Conservation (phyloP, 306 rosid genomes). For the Carpinus fangiana region DNA sequence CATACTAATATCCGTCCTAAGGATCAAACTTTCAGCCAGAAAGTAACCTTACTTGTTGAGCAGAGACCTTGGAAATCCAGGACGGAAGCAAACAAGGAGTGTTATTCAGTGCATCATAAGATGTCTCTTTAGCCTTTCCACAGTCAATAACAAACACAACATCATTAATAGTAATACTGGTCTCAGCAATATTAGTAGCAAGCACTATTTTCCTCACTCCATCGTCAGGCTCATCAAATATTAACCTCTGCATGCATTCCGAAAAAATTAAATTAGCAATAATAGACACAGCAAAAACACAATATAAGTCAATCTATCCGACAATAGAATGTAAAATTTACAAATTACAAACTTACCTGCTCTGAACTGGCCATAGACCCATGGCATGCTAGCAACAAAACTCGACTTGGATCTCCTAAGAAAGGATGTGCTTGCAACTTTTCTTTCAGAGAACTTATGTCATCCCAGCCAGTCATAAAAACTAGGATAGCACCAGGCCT, state of each 20-base stretch:
- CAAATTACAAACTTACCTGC: slow-evolving; percentile 58
- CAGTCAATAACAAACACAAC: slow-evolving; percentile 94
- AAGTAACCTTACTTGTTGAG: slow-evolving; percentile 78
- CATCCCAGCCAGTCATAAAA: slow-evolving; percentile 99
- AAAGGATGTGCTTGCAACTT: slow-evolving; percentile 67
- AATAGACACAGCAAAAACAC: slow-evolving; percentile 8
- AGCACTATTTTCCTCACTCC: slow-evolving; percentile 94
- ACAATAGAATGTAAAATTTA: not conserved
- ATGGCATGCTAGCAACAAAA: slow-evolving; percentile 82
- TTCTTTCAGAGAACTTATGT: slow-evolving; percentile 80
- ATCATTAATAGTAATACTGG: slow-evolving; percentile 92
- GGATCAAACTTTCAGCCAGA: slow-evolving; percentile 37
- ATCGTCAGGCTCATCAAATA: slow-evolving; percentile 75
- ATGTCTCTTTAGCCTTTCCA: slow-evolving; percentile 97
- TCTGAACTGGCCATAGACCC: slow-evolving; percentile 96
- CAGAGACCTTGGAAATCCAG: slow-evolving; percentile 97
- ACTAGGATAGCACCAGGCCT: slow-evolving; percentile 86
- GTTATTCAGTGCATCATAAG: slow-evolving; percentile 95
- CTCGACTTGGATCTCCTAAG: slow-evolving; percentile 72
- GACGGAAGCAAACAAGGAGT: slow-evolving; percentile 98
- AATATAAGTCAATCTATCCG: not conserved
- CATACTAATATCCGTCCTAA: slow-evolving; percentile 5
- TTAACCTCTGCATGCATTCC: slow-evolving; percentile 72
- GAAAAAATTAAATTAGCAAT: slow-evolving; percentile 24
- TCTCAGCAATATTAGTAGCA: slow-evolving; percentile 96